phyloP scores from a whole-genome alignment of 257 asterid species.

The Fraxinus cuspidata region DNA sequence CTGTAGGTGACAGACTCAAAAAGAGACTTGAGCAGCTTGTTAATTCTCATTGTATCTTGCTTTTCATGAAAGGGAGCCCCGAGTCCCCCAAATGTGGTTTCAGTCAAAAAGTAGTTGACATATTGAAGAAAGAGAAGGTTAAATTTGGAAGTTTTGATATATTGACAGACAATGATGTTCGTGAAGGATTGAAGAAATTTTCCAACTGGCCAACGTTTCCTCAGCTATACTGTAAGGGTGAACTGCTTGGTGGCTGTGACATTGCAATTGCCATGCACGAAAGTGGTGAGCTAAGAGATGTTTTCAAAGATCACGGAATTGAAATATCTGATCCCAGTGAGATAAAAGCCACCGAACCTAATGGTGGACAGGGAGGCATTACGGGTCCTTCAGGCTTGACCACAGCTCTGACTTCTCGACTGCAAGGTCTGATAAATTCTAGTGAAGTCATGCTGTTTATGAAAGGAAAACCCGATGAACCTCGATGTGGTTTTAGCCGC shows the following conservation, averaged over 20 bases:
- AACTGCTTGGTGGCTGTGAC: slow-evolving; percentile 93
- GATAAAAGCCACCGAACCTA: slow-evolving; percentile 38
- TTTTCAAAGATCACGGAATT: slow-evolving; percentile 65
- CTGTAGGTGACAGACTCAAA: slow-evolving; percentile 40
- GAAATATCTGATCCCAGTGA: slow-evolving; percentile 37
- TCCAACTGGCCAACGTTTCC: slow-evolving; percentile 99
- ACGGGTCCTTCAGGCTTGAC: slow-evolving; percentile 66
- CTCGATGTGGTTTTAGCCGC: slow-evolving; percentile 92
- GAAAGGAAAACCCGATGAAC: slow-evolving; percentile 89
- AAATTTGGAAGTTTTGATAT: slow-evolving; percentile 87
- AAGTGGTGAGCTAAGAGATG: slow-evolving; percentile 74
- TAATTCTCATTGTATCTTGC: slow-evolving; percentile 70
- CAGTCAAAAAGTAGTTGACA: slow-evolving; percentile 82
- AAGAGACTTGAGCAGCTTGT: slow-evolving; percentile 66
- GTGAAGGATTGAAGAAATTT: slow-evolving; percentile 85
- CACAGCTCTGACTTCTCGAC: slow-evolving; percentile 52
- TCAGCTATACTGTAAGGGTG: slow-evolving; percentile 92
- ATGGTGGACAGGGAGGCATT: slow-evolving; percentile 51
- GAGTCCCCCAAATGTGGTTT: slow-evolving; percentile 90
- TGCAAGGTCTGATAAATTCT: slow-evolving; percentile 53
- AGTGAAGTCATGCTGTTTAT: slow-evolving; percentile 78
- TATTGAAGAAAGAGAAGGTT: slow-evolving; percentile 80
- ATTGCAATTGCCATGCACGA: slow-evolving; percentile 84
- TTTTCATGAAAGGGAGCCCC: slow-evolving; percentile 94
- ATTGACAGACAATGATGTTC: slow-evolving; percentile 65